Evolutionary conservation across 805 yeast genomes (phyloP).

Genomic region (Candida taoyuanica): DNA sequence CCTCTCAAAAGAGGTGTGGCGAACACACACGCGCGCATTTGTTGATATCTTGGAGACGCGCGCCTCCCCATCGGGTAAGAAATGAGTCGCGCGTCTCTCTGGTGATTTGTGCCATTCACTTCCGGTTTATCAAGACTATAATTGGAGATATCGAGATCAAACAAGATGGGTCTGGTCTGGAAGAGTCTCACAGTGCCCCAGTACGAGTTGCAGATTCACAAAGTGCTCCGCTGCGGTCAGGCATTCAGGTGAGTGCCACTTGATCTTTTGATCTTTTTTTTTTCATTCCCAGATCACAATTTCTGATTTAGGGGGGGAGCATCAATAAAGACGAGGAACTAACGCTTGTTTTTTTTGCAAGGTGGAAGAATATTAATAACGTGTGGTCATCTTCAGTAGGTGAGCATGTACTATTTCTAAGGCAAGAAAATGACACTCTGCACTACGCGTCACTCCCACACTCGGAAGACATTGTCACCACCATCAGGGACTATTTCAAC

Average conservation of each 20-base stretch:
- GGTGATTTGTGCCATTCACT: too few relatives aligned
- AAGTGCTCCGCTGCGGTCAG: slow-evolving; percentile 80
- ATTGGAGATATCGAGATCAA: neutral
- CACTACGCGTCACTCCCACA: slow-evolving; percentile 46
- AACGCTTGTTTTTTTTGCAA: too few relatives aligned
- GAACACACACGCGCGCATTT: neutral
- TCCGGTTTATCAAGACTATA: too few relatives aligned
- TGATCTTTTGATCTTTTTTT: too few relatives aligned
- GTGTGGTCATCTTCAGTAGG: slow-evolving; percentile 63
- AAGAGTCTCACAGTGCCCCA: slow-evolving; percentile 13
- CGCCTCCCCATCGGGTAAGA: neutral
- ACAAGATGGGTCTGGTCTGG: slow-evolving; percentile 17
- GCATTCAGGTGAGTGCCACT: slow-evolving; percentile 44
- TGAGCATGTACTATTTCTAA: slow-evolving; percentile 58
- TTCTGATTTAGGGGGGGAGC: too few relatives aligned
- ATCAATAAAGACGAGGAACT: too few relatives aligned
- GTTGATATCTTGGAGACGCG: neutral
- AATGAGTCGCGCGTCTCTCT: slow-evolving; percentile 2
- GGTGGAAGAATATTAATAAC: slow-evolving; percentile 64
- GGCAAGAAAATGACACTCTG: slow-evolving; percentile 48
- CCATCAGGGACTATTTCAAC: slow-evolving; percentile 68
- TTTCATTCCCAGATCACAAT: neutral
- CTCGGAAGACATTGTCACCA: slow-evolving; percentile 33
- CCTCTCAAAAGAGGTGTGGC: neutral
- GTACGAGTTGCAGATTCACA: slow-evolving; percentile 52